phyloP scores from a whole-genome alignment of 129 eudicot species.

The Arctium lappa region DNA sequence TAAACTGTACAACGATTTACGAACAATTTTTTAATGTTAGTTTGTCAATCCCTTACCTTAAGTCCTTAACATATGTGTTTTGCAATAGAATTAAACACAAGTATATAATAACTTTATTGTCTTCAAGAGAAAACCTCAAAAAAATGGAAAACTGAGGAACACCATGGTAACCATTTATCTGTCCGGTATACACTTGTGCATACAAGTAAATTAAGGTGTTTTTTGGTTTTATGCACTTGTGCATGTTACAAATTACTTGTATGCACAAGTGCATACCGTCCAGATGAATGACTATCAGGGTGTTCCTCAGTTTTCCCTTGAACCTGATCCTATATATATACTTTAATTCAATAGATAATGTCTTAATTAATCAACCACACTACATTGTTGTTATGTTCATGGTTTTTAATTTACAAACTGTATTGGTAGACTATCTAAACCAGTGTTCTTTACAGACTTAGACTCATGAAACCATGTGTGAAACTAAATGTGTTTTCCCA shows the following conservation, averaged over 20 bases:
- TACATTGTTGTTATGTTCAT: neutral
- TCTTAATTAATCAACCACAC: too few species aligned
- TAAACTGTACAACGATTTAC: neutral
- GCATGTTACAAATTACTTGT: too few species aligned
- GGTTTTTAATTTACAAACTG: neutral
- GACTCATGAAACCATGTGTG: constrained; percentile 14
- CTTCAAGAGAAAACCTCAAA: too few species aligned
- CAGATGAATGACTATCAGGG: too few species aligned
- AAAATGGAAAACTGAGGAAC: too few species aligned
- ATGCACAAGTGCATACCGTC: too few species aligned
- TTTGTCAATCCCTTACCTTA: neutral
- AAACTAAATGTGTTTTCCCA: constrained; percentile 30
- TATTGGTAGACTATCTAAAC: neutral
- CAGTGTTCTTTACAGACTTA: neutral
- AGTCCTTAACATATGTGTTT: neutral
- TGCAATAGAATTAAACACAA: neutral
- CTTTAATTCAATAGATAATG: neutral
- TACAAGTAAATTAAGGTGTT: too few species aligned
- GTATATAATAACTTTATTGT: neutral
- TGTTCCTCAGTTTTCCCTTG: too few species aligned
- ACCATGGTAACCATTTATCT: too few species aligned
- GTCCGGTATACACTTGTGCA: too few species aligned
- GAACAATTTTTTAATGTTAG: neutral
- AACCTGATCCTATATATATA: too few species aligned
- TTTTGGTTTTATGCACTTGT: too few species aligned